Conservation (phyloP, 352 stramenopile genomes). For the Phytophthora pinifolia region DNA sequence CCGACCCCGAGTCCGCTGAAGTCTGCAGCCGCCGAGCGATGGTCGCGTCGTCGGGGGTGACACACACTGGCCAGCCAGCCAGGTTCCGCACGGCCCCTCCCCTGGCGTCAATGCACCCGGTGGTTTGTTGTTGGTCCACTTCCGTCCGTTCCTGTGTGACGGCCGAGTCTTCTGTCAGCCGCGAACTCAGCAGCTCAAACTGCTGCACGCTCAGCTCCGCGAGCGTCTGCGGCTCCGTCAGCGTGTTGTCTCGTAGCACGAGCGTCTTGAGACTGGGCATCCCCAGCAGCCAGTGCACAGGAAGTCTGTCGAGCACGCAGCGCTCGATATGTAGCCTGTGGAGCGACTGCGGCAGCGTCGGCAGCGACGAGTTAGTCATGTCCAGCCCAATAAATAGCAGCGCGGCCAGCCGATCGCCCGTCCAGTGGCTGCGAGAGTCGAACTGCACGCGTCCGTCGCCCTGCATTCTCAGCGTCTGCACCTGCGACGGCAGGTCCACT, state of each 20-base stretch:
- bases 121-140: not conserved
- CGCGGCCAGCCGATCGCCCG: constrained; percentile 12
- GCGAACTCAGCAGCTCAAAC: constrained; percentile 16
- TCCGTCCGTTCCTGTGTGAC: constrained; percentile 1
- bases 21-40: constrained; percentile 17
- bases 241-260: constrained; percentile 13
- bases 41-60: constrained; percentile 11
- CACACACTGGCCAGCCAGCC: constrained; percentile 21
- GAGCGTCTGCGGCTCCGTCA: constrained; percentile 4
- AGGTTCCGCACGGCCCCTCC: constrained; percentile 18
- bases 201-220: constrained; percentile 23
- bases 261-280: constrained; percentile 29
- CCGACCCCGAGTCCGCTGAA: constrained; percentile 1
- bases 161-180: constrained; percentile 1
- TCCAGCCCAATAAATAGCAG: constrained; percentile 43
- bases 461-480: constrained; percentile 18
- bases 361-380: constrained; percentile 23
- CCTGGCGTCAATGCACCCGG: constrained; percentile 9
- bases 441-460: constrained; percentile 26
- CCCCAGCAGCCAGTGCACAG: constrained; percentile 14
- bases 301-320: constrained; percentile 26
- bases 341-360: constrained; percentile 25
- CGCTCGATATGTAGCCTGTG: constrained; percentile 23
- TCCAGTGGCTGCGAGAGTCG: constrained; percentile 12
- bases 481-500: constrained; percentile 7